A percentile compares a stretch with the other conserved stretches of the same genome.
These are phyloP conservation scores for Lagerstroemia speciosa DNA, from an alignment of 345 rosid species.

Conservation along the genomic window DNA sequence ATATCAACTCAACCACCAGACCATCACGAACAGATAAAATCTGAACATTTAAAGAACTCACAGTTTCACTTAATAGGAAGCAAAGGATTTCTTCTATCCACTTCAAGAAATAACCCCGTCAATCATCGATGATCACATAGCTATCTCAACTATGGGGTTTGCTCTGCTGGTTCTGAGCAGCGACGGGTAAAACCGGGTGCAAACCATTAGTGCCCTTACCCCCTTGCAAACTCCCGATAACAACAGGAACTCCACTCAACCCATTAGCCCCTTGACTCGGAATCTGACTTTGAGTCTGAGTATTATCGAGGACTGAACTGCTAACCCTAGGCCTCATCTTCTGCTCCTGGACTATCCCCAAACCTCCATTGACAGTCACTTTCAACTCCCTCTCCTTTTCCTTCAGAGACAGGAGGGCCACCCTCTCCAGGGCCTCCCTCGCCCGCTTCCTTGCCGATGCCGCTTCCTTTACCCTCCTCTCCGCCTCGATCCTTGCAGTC, in stretches of 20 bases:
- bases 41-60: neutral
- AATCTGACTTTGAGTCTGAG: neutral
- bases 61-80: neutral
- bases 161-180: neutral
- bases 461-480: slow-evolving; percentile 48
- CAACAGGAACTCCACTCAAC: slow-evolving; percentile 1
- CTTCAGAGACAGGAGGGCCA: slow-evolving; percentile 14
- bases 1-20: neutral
- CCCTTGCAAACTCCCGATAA: slow-evolving; percentile 3
- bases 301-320: neutral
- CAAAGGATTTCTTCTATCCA: neutral
- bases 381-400: slow-evolving; percentile 9
- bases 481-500: slow-evolving; percentile 35
- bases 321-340: slow-evolving; percentile 5
- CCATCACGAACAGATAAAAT: neutral
- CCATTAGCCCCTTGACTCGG: slow-evolving; percentile 2
- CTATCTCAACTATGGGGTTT: neutral
- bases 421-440: slow-evolving; percentile 53
- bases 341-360: slow-evolving; percentile 9
- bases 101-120: neutral
- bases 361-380: slow-evolving; percentile 3
- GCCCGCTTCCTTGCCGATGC: slow-evolving; percentile 58
- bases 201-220: slow-evolving; percentile 5
- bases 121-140: neutral
- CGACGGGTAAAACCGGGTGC: slow-evolving; percentile 4